A percentile compares a stretch with the other conserved stretches of the same genome.
phyloP scores from a whole-genome alignment of 169 alveolate genomes.

The Plasmodium knowlesi region DNA sequence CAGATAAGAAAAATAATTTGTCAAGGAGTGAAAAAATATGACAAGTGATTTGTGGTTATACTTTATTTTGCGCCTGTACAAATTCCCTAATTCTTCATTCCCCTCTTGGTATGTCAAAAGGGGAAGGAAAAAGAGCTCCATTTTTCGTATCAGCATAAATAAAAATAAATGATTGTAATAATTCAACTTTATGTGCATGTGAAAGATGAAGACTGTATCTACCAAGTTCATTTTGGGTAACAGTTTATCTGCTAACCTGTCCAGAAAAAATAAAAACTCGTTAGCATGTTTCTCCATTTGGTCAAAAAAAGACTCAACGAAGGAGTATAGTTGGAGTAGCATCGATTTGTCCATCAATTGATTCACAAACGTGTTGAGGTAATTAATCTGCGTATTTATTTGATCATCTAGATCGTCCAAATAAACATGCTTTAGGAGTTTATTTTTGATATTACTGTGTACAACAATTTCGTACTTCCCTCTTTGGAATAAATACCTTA shows the following conservation, averaged over 20 bases:
- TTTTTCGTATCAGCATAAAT: conserved; percentile 22
- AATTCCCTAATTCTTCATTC: neutral
- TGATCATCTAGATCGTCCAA: conserved; percentile 16
- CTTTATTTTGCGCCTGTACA: conserved; percentile 7
- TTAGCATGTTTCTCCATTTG: conserved; percentile 9
- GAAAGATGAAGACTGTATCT: conserved; percentile 38
- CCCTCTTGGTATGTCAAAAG: neutral
- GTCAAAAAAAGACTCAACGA: conserved; percentile 9
- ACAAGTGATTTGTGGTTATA: conserved; percentile 22
- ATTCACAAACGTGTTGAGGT: conserved; percentile 45
- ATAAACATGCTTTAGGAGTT: conserved; percentile 45
- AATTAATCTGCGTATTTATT: conserved; percentile 26
- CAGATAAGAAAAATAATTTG: conserved; percentile 32
- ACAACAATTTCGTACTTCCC: conserved; percentile 37
- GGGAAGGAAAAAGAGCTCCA: neutral
- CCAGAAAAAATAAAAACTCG: conserved; percentile 60
- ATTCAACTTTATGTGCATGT: conserved; percentile 42
- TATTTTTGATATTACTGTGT: conserved; percentile 49
- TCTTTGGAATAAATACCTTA: neutral
- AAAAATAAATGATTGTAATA: conserved; percentile 55
- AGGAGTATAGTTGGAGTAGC: conserved; percentile 14
- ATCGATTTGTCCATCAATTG: conserved; percentile 7
- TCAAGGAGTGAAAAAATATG: conserved; percentile 38
- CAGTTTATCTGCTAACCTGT: conserved; percentile 25
- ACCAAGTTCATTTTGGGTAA: conserved; percentile 35